Conservation (phyloP, 2,329 filamentous ascomycete species). For the Talaromyces sp. region DNA sequence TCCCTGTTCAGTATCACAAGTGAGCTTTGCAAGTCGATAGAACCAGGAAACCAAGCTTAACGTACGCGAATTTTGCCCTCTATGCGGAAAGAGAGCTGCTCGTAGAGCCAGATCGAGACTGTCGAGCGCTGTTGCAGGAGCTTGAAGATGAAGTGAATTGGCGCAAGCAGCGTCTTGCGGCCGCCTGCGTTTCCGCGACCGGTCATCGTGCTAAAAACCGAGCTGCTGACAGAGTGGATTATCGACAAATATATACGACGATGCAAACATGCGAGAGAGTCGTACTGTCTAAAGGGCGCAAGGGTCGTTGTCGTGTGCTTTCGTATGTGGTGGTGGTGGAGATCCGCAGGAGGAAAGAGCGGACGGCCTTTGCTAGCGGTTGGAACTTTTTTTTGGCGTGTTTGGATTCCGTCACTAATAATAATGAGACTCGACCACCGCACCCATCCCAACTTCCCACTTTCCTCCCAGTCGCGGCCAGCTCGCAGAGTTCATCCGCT, state of each 20-base stretch:
- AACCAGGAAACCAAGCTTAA: conserved; percentile 12
- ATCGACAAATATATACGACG: background rate
- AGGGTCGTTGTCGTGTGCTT: background rate
- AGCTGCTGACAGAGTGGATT: background rate
- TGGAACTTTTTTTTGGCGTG: conserved; percentile 26
- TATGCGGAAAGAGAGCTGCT: conserved; percentile 89
- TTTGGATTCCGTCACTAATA: conserved; percentile 13
- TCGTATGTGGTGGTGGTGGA: background rate
- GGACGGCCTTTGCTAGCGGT: conserved; percentile 14
- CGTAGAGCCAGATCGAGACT: conserved; percentile 93
- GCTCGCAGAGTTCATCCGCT: conserved; percentile 6
- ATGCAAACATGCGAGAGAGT: background rate
- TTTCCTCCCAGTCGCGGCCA: conserved; percentile 10
- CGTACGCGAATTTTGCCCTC: conserved; percentile 91
- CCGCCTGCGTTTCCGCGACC: conserved; percentile 51
- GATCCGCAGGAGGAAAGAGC: background rate
- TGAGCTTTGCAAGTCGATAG: background rate
- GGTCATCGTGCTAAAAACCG: conserved; percentile 38
- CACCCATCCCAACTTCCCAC: conserved; percentile 20
- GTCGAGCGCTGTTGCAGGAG: conserved; percentile 77
- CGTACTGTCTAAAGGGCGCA: background rate
- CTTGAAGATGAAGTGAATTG: conserved; percentile 91
- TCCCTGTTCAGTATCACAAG: conserved; percentile 53
- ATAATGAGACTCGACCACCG: background rate
- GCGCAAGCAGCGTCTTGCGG: conserved; percentile 65